phyloP scores from a whole-genome alignment of 106 monocot species.

The Cymbidium sinense region DNA sequence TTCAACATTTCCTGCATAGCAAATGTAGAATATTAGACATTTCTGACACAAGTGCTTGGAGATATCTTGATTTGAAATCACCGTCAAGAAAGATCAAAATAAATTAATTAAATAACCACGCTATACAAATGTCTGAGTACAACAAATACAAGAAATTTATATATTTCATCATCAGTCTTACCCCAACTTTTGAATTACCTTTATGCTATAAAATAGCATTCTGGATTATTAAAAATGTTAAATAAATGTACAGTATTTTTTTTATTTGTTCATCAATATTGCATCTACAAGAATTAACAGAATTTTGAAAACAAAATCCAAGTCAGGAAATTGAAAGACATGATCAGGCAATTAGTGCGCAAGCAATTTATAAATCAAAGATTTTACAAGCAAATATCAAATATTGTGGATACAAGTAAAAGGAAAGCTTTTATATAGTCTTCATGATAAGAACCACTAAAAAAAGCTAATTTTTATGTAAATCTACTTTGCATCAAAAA shows the following conservation, averaged over 20 bases:
- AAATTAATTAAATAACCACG: background rate
- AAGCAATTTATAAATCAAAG: background rate
- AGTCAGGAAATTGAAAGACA: background rate
- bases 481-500: background rate
- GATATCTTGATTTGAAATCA: background rate
- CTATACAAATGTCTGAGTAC: background rate
- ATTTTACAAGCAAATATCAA: background rate
- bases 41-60: background rate
- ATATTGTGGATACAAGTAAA: background rate
- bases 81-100: background rate
- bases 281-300: background rate
- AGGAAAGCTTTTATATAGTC: background rate
- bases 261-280: background rate
- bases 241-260: too few relatives aligned
- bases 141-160: background rate
- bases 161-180: too few relatives aligned
- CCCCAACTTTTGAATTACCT: too few relatives aligned
- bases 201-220: too few relatives aligned
- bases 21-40: background rate
- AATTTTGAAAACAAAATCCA: background rate
- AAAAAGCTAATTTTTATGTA: background rate
- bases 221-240: too few relatives aligned
- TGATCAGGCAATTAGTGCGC: background rate
- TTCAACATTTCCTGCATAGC: constrained; percentile 91
- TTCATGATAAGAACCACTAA: background rate